Evolutionary conservation across 2,329 filamentous ascomycete species (phyloP).

Genomic region (Onygenales sp.): DNA sequence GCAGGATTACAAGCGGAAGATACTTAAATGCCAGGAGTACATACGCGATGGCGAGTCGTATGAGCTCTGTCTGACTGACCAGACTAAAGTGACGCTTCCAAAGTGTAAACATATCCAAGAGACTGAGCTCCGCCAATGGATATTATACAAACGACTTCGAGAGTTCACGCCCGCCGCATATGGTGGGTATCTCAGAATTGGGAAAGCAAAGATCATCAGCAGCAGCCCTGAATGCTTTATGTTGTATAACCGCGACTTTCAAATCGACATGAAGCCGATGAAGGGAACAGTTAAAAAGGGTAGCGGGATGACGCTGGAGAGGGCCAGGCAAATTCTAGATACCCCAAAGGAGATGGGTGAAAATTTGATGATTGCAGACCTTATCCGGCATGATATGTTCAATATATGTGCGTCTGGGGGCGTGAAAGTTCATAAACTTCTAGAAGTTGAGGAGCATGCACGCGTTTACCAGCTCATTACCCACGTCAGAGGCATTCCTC

Average conservation of each 20-base stretch:
- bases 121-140: constrained; percentile 47
- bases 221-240: constrained; percentile 87
- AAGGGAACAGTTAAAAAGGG: constrained; percentile 90
- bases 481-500: constrained; percentile 59
- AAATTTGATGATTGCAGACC: constrained; percentile 95
- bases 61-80: constrained; percentile 72
- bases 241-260: constrained; percentile 46
- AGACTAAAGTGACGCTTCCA: constrained; percentile 52
- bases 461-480: constrained; percentile 89
- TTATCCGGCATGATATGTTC: constrained; percentile 85
- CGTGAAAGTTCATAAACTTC: constrained; percentile 68
- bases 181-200: constrained; percentile 68
- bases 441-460: constrained; percentile 82
- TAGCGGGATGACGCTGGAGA: constrained; percentile 53
- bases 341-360: constrained; percentile 86
- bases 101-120: constrained; percentile 13
- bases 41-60: constrained; percentile 77
- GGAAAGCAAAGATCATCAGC: constrained; percentile 61
- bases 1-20: constrained; percentile 53
- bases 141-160: constrained; percentile 62
- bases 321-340: constrained; percentile 64
- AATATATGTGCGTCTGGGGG: constrained; percentile 66
- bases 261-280: constrained; percentile 68
- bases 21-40: constrained; percentile 57
- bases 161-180: constrained; percentile 71